Conservation (phyloP, 768 basidiomycete species). For the Collybiopsis luxurians region DNA sequence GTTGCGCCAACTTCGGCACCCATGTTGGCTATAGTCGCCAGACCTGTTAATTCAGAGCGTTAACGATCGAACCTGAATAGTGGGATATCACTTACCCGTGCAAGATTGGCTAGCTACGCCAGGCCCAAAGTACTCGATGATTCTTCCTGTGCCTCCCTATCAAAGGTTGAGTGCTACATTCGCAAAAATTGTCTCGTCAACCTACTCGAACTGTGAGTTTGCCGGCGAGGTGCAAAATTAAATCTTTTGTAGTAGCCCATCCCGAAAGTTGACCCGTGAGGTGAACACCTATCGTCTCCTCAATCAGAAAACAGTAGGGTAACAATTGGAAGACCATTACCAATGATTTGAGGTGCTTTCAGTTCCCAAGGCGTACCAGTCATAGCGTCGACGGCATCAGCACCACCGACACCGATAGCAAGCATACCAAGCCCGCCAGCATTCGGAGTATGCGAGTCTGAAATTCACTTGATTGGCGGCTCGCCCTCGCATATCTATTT, state of each 20-base stretch:
- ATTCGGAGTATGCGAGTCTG: constrained; percentile 97
- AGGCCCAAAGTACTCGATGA: constrained; percentile 96
- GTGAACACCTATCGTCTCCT: constrained; percentile 62
- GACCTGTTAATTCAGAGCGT: constrained; percentile 38
- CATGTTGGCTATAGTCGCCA: constrained; percentile 98
- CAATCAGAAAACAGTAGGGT: not conserved
- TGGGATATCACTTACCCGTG: constrained; percentile 57
- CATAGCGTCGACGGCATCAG: constrained; percentile 97
- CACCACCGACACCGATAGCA: constrained; percentile 98
- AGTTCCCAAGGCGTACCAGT: constrained; percentile 98
- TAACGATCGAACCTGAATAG: not conserved
- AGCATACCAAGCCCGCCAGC: constrained; percentile 95
- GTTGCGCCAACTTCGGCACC: constrained; percentile 99
- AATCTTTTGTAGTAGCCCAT: constrained; percentile 95
- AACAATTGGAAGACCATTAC: constrained; percentile 35
- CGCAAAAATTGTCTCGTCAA: constrained; percentile 11
- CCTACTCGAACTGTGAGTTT: constrained; percentile 88
- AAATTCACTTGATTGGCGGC: not conserved
- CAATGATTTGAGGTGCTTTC: constrained; percentile 83
- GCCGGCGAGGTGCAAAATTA: constrained; percentile 92
- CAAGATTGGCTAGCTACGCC: constrained; percentile 89
- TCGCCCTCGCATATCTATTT: not conserved
- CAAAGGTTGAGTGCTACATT: constrained; percentile 5
- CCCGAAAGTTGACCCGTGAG: constrained; percentile 83
- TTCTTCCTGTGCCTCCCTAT: constrained; percentile 93